These are phyloP conservation scores for Aspergillus calidoustus DNA, from an alignment of 2,329 filamentous ascomycete genomes.

Conservation along the genomic window DNA sequence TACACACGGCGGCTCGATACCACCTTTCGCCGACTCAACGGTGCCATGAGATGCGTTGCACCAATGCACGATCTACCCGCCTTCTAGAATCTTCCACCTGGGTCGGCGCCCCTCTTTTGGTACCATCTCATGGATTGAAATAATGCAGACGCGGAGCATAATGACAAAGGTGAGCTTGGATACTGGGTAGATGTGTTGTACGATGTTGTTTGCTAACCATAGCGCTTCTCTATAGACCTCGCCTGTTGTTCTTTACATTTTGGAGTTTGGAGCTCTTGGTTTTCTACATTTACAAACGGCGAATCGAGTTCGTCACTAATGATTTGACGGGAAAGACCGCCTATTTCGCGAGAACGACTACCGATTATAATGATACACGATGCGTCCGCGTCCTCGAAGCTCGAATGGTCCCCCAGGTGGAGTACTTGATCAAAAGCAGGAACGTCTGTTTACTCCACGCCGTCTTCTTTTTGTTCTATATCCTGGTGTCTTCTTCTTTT, in stretches of 20 bases:
- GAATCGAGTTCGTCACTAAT: constrained; percentile 26
- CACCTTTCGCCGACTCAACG: constrained; percentile 22
- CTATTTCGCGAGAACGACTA: constrained; percentile 27
- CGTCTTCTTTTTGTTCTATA: constrained; percentile 5
- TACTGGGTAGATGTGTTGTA: background rate
- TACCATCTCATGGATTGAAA: constrained; percentile 18
- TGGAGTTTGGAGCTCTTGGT: constrained; percentile 24
- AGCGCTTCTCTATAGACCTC: background rate
- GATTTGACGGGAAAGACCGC: constrained; percentile 27
- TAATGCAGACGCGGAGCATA: constrained; percentile 8
- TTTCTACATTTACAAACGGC: constrained; percentile 17
- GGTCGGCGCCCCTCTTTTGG: constrained; percentile 12
- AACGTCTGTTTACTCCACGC: background rate
- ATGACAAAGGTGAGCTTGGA: constrained; percentile 11
- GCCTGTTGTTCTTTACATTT: constrained; percentile 12
- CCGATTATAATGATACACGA: constrained; percentile 16
- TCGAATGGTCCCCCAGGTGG: constrained; percentile 12
- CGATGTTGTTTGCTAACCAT: background rate
- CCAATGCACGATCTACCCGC: constrained; percentile 3
- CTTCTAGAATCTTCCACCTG: background rate
- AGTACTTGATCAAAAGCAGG: constrained; percentile 1
- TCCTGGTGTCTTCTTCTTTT: too few relatives aligned
- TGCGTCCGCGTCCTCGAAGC: constrained; percentile 21
- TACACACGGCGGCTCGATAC: constrained; percentile 24
- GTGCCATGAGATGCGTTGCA: constrained; percentile 13